Percentiles rank a stretch among this genome's conserved stretches.
Conservation (phyloP, 495 filamentous ascomycete genomes). For the Tuber aestivum region DNA sequence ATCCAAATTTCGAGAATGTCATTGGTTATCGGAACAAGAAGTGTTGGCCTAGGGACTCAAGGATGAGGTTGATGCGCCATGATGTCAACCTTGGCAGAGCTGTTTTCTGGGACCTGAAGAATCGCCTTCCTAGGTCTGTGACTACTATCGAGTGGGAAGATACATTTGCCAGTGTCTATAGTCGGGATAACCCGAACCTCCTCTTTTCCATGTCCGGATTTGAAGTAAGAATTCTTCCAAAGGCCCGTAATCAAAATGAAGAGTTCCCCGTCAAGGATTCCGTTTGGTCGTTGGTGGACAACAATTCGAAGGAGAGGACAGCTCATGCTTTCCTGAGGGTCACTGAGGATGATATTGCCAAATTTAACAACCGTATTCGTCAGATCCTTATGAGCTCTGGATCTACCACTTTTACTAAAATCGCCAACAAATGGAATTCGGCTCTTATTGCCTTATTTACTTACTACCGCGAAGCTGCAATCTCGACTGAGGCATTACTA, state of each 20-base stretch:
- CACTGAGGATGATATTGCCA: constrained; percentile 95
- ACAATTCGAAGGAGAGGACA: constrained; percentile 91
- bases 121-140: constrained; percentile 84
- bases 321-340: constrained; percentile 98
- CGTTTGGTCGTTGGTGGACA: constrained; percentile 95
- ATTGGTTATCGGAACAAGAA: constrained; percentile 99
- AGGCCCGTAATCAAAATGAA: constrained; percentile 89
- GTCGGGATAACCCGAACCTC: constrained; percentile 94
- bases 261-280: constrained; percentile 97
- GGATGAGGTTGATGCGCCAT: constrained; percentile 98
- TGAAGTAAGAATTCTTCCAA: constrained; percentile 93
- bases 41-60: constrained; percentile 95
- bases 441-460: constrained; percentile 98
- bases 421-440: constrained; percentile 99
- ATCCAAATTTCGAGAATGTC: constrained; percentile 99
- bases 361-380: constrained; percentile 98
- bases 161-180: constrained; percentile 98
- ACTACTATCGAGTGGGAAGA: constrained; percentile 99
- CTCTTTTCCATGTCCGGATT: constrained; percentile 98
- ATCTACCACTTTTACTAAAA: constrained; percentile 99
- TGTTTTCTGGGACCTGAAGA: constrained; percentile 99
- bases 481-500: constrained; percentile 90
- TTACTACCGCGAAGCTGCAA: constrained; percentile 96
- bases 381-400: constrained; percentile 99
- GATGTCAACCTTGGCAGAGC: constrained; percentile 97